Conservation (phyloP, 2,329 filamentous ascomycete genomes). For the Aspergillus versicolor region DNA sequence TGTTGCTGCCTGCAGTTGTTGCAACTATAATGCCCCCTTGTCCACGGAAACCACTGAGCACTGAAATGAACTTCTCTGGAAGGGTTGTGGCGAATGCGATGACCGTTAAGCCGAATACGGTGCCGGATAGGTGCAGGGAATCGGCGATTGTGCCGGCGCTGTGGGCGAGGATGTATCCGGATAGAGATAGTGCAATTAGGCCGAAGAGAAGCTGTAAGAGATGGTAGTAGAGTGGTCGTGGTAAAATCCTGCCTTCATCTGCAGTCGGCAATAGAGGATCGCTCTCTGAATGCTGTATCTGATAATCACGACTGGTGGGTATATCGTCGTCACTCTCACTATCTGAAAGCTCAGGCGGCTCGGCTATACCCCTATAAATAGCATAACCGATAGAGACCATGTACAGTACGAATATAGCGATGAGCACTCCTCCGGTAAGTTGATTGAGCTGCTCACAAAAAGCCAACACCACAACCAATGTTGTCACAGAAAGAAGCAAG, state of each 20-base stretch:
- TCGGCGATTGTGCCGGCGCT: conserved; percentile 43
- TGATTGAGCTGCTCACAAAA: conserved; percentile 36
- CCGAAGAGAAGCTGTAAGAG: conserved; percentile 45
- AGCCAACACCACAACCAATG: conserved; percentile 36
- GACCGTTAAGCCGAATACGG: conserved; percentile 49
- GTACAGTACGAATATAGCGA: conserved; percentile 47
- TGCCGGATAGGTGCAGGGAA: conserved; percentile 44
- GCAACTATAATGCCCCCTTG: conserved; percentile 53
- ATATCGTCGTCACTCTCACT: conserved; percentile 48
- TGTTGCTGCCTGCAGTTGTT: conserved; percentile 55
- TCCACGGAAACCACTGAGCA: conserved; percentile 49
- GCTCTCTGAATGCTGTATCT: neutral
- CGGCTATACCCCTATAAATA: conserved; percentile 46
- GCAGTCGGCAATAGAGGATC: neutral
- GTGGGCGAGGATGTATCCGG: conserved; percentile 52
- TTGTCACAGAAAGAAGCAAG: conserved; percentile 45
- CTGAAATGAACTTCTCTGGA: conserved; percentile 54
- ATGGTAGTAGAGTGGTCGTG: conserved; percentile 38
- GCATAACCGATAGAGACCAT: conserved; percentile 45
- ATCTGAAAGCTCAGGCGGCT: conserved; percentile 45
- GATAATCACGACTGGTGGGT: too few species aligned
- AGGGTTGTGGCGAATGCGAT: conserved; percentile 55
- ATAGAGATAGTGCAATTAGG: conserved; percentile 45
- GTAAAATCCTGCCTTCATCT: neutral
- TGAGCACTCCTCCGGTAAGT: conserved; percentile 40